These are phyloP conservation scores for Porodaedalea pini DNA, from an alignment of 1,284 basidiomycete genomes.

Conservation along the genomic window DNA sequence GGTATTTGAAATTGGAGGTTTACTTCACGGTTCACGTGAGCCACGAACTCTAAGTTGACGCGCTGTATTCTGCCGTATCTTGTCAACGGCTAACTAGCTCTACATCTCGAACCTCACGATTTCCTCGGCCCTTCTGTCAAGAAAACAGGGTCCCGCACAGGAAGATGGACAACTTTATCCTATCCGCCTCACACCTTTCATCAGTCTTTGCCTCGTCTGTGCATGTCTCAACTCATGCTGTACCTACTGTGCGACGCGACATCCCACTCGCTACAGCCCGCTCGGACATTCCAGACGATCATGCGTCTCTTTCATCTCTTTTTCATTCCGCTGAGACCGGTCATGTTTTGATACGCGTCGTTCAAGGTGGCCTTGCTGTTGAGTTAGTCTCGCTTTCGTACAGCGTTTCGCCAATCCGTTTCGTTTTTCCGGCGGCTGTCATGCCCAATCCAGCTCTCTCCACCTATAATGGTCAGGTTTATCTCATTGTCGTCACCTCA, in stretches of 20 bases:
- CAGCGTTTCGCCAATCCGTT: conserved; percentile 61
- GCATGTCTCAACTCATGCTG: conserved; percentile 48
- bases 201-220: conserved; percentile 49
- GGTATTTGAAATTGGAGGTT: too few species aligned
- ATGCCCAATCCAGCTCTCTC: conserved; percentile 65
- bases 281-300: conserved; percentile 62
- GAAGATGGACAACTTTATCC: conserved; percentile 41
- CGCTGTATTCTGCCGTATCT: neutral
- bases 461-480: conserved; percentile 59
- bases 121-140: neutral
- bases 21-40: neutral
- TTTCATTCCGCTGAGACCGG: conserved; percentile 60
- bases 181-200: conserved; percentile 63
- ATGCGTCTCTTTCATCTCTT: conserved; percentile 64
- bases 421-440: conserved; percentile 75
- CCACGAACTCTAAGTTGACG: neutral
- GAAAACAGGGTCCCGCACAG: neutral
- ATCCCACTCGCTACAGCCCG: conserved; percentile 41
- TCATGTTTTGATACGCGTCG: conserved; percentile 68
- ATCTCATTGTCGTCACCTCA: conserved; percentile 67
- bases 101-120: neutral
- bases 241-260: conserved; percentile 57
- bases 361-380: conserved; percentile 71
- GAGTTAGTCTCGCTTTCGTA: conserved; percentile 74
- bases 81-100: neutral